phyloP scores from a whole-genome alignment of 768 basidiomycete species.

The Boletus tomentosulus region DNA sequence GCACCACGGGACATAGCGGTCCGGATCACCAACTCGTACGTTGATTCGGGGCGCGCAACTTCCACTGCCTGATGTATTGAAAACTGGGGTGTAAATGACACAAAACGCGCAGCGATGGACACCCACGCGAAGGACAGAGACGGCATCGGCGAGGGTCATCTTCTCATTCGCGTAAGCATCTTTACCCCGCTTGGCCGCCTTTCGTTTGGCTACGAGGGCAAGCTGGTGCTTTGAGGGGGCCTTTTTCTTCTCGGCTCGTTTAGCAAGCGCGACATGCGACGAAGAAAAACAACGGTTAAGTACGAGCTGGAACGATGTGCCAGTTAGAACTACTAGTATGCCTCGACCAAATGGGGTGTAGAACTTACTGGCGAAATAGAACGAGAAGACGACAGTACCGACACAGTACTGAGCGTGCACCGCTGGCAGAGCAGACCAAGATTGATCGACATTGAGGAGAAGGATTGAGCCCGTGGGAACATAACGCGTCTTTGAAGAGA shows the following conservation, averaged over 20 bases:
- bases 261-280: slow-evolving; percentile 40
- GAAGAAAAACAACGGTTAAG: slow-evolving; percentile 45
- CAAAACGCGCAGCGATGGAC: not conserved
- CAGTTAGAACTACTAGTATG: not conserved
- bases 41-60: slow-evolving; percentile 68
- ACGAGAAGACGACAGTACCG: slow-evolving; percentile 40
- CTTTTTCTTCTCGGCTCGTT: slow-evolving; percentile 51
- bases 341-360: not conserved
- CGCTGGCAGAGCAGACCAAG: slow-evolving; percentile 34
- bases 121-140: slow-evolving; percentile 67
- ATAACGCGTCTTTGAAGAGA: not conserved
- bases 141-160: slow-evolving; percentile 61
- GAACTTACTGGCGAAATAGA: slow-evolving; percentile 6
- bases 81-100: slow-evolving; percentile 1
- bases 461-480: slow-evolving; percentile 23
- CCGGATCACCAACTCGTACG: slow-evolving; percentile 77
- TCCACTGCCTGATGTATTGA: slow-evolving; percentile 64
- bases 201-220: slow-evolving; percentile 60
- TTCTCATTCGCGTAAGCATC: slow-evolving; percentile 61
- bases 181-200: slow-evolving; percentile 49
- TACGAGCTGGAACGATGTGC: not conserved
- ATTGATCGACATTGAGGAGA: slow-evolving; percentile 16
- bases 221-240: slow-evolving; percentile 67
- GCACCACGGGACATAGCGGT: slow-evolving; percentile 76
- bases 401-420: slow-evolving; percentile 8